Conservation (phyloP, 148 eudicot species). For the Amaranthus cruentus region DNA sequence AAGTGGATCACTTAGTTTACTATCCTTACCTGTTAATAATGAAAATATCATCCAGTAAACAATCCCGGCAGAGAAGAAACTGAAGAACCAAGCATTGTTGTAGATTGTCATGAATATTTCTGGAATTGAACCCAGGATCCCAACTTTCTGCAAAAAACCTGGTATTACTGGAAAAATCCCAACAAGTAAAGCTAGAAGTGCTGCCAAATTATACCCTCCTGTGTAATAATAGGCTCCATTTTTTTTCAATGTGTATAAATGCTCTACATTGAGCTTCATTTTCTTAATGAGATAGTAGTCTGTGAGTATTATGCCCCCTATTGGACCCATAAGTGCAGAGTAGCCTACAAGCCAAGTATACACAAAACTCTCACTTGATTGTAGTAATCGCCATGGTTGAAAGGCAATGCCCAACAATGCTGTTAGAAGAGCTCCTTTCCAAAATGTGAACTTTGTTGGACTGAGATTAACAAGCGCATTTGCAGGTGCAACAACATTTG, state of each 20-base stretch:
- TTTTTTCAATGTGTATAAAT: conserved; percentile 54
- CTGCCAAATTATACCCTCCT: conserved; percentile 75
- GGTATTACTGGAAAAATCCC: conserved; percentile 90
- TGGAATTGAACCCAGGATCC: conserved; percentile 44
- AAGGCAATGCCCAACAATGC: conserved; percentile 82
- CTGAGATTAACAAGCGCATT: conserved; percentile 87
- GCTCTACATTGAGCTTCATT: conserved; percentile 41
- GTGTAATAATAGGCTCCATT: conserved; percentile 62
- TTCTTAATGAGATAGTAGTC: conserved; percentile 70
- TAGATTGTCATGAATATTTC: conserved; percentile 40
- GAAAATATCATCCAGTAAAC: conserved; percentile 55
- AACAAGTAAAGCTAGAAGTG: conserved; percentile 46
- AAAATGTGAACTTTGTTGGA: conserved; percentile 72
- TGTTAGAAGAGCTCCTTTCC: conserved; percentile 71
- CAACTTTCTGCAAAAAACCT: conserved; percentile 66
- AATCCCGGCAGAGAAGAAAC: conserved; percentile 69
- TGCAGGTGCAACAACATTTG: conserved; percentile 96
- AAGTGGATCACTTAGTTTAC: conserved; percentile 40
- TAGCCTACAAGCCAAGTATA: conserved; percentile 97
- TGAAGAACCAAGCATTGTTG: conserved; percentile 93
- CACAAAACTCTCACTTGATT: conserved; percentile 91
- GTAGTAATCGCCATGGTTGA: conserved; percentile 90
- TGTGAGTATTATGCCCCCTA: conserved; percentile 69
- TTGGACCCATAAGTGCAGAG: conserved; percentile 87
- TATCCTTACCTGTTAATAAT: conserved; percentile 23